Percentiles rank a stretch among this genome's conserved stretches.
Conservation (phyloP, 345 rosid genomes). For the Trapa incisa region DNA sequence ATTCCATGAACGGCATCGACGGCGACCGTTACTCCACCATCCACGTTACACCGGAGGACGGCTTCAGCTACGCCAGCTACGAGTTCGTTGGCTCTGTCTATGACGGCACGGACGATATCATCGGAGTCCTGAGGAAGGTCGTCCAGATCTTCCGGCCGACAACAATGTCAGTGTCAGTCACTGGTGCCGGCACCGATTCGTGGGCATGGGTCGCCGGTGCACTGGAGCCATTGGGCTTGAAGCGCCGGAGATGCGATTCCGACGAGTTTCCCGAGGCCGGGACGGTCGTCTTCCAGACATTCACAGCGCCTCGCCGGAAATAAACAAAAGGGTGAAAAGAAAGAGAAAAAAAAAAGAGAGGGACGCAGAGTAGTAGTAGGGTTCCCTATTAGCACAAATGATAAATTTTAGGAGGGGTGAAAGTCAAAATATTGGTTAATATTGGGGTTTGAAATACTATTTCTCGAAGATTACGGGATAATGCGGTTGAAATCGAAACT, state of each 20-base stretch:
- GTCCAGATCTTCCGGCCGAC: slow-evolving; percentile 71
- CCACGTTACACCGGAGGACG: slow-evolving; percentile 95
- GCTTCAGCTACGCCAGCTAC: slow-evolving; percentile 88
- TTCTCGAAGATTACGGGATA: background rate
- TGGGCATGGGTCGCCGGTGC: slow-evolving; percentile 42
- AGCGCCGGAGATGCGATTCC: slow-evolving; percentile 52
- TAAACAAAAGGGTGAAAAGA: slow-evolving; percentile 8
- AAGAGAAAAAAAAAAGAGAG: slow-evolving; percentile 10
- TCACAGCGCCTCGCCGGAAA: slow-evolving; percentile 51
- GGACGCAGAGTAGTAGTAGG: slow-evolving; percentile 29
- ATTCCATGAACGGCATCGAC: slow-evolving; percentile 93
- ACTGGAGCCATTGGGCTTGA: slow-evolving; percentile 41
- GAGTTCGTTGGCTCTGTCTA: slow-evolving; percentile 63
- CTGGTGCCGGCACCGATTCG: slow-evolving; percentile 37
- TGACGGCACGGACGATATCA: slow-evolving; percentile 41
- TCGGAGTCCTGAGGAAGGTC: slow-evolving; percentile 42
- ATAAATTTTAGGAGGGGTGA: slow-evolving; percentile 1
- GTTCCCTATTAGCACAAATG: background rate
- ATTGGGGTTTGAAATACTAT: slow-evolving; percentile 20
- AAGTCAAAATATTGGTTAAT: slow-evolving; percentile 20
- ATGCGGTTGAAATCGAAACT: background rate
- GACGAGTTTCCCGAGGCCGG: slow-evolving; percentile 75
- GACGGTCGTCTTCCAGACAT: slow-evolving; percentile 61
- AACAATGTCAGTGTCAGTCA: slow-evolving; percentile 54
- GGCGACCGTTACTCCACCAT: slow-evolving; percentile 90